Evolutionary conservation across 2,329 filamentous ascomycete species (phyloP), one percentile per base, ranked within the genome.

Genomic region (Hawksworthiomyces lignivorus): DNA sequence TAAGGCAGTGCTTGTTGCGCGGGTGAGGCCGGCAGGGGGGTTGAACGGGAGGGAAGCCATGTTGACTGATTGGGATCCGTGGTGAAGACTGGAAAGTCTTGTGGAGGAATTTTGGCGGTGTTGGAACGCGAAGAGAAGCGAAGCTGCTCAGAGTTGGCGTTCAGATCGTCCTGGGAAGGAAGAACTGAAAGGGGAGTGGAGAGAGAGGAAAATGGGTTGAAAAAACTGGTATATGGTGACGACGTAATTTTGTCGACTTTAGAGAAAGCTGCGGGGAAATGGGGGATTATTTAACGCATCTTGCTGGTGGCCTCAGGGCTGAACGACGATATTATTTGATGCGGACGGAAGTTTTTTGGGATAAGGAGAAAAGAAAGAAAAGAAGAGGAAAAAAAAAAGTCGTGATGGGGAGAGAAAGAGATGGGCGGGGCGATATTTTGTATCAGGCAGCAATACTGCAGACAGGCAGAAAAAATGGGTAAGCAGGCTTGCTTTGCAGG

Each of bases 71-170:
- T 62, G 64, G 79, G 76, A 85, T 84, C 83, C 84, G 84, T 88
- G 75, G 74, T 87, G 82, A 82, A 82, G 80, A 84, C 80, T 77
- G 71, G 59, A 54, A 73, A 77, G 77, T 82, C 80, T 77, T 71
- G 75, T 59, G 65, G 62, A 68, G 70, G 62, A 75, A 78, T 79
- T 68, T 68, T 78, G 65, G 67, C 65, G 70, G 71, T 72, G 57
- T 59, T 62, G 56, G 60, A 62, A 67, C 64, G 62, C 62, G 68
- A 74, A 77, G 72, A 75, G 54, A 64, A 68, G 75, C 72, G 68
- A 67, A 62, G 67, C 61, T 68, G 64, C 72, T 77, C 75, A 66
- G 67, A 65, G 72, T 72, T 73, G 57, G 68, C 79, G 76, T 82
- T 82, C 80, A 84, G 77, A 59, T 76, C 74, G 65, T 75, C 76